These are phyloP conservation scores for Ophiostoma australiae DNA, from an alignment of 2,329 filamentous ascomycete species.

Conservation along the genomic window DNA sequence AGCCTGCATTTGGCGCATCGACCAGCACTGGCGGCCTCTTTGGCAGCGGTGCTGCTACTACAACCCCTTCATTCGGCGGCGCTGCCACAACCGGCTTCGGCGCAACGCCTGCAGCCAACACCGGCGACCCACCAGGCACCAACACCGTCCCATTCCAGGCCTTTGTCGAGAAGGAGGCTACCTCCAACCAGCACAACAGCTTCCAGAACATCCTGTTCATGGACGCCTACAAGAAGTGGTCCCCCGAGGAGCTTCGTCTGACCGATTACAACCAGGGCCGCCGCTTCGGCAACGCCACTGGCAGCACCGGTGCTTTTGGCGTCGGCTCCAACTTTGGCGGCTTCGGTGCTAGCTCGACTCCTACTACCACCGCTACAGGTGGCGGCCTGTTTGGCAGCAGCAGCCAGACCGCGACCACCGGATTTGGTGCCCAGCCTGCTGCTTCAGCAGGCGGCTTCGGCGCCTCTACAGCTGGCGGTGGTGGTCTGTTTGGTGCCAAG, in stretches of 20 bases:
- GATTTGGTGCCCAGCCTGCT: conserved; percentile 32
- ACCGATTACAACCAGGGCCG: conserved; percentile 86
- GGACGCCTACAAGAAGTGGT: conserved; percentile 81
- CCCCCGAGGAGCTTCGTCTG: conserved; percentile 75
- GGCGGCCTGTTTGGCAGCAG: conserved; percentile 39
- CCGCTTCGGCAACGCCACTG: conserved; percentile 71
- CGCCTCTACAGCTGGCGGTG: conserved; percentile 31
- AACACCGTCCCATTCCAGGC: conserved; percentile 64
- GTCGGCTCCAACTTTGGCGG: conserved; percentile 50
- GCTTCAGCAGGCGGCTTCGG: not conserved
- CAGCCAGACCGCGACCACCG: conserved; percentile 36
- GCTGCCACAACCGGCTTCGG: conserved; percentile 28
- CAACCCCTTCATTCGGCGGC: conserved; percentile 40
- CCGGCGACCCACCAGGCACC: conserved; percentile 63
- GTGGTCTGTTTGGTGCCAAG: conserved; percentile 38
- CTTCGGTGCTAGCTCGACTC: conserved; percentile 41
- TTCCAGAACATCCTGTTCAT: conserved; percentile 79
- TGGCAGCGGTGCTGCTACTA: conserved; percentile 38
- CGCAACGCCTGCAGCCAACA: conserved; percentile 43
- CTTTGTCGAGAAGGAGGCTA: conserved; percentile 67
- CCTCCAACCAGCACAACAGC: conserved; percentile 49
- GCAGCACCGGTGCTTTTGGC: conserved; percentile 74
- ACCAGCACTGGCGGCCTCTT: conserved; percentile 42
- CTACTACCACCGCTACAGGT: conserved; percentile 36
- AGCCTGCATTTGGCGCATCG: conserved; percentile 41